These are phyloP conservation scores for Babesia bigemina DNA, from an alignment of 169 alveolate genomes.

Conservation along the genomic window DNA sequence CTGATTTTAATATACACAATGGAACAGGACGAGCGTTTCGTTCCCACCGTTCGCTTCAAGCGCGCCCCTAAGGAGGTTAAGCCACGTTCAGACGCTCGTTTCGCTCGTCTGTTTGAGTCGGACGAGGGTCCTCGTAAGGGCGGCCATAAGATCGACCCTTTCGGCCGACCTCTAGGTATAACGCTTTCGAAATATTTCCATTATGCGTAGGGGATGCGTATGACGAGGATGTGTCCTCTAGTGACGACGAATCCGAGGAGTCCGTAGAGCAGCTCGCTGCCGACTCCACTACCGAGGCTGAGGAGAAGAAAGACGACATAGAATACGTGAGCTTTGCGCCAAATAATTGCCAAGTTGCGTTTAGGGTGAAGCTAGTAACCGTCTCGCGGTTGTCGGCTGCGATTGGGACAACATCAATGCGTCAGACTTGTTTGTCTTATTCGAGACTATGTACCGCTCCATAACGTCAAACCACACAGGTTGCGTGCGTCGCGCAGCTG, in stretches of 20 bases:
- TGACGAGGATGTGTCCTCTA: slow-evolving; percentile 35
- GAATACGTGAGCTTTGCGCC: slow-evolving; percentile 43
- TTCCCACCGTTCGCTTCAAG: slow-evolving; percentile 59
- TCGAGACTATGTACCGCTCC: slow-evolving; percentile 83
- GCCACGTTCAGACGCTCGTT: slow-evolving; percentile 46
- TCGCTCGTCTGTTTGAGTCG: slow-evolving; percentile 39
- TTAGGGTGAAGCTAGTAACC: slow-evolving; percentile 84
- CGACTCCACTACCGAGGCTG: slow-evolving; percentile 15
- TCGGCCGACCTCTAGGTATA: slow-evolving; percentile 70
- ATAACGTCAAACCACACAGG: slow-evolving; percentile 76
- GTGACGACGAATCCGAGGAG: slow-evolving; percentile 58
- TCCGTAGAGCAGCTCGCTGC: slow-evolving; percentile 14
- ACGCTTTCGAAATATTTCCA: background rate
- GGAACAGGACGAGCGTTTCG: slow-evolving; percentile 54
- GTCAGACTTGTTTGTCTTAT: slow-evolving; percentile 90
- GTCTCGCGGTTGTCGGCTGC: slow-evolving; percentile 94
- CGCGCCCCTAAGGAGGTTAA: slow-evolving; percentile 27
- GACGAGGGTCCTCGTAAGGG: slow-evolving; percentile 25
- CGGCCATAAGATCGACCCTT: slow-evolving; percentile 63
- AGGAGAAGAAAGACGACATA: slow-evolving; percentile 45
- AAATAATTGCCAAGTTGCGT: background rate
- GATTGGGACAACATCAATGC: slow-evolving; percentile 96
- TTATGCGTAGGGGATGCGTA: slow-evolving; percentile 32
- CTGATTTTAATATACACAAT: slow-evolving; percentile 11
- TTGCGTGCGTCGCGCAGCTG: slow-evolving; percentile 85